Conservation (phyloP, 805 yeast genomes). For the Candida ovalis region DNA sequence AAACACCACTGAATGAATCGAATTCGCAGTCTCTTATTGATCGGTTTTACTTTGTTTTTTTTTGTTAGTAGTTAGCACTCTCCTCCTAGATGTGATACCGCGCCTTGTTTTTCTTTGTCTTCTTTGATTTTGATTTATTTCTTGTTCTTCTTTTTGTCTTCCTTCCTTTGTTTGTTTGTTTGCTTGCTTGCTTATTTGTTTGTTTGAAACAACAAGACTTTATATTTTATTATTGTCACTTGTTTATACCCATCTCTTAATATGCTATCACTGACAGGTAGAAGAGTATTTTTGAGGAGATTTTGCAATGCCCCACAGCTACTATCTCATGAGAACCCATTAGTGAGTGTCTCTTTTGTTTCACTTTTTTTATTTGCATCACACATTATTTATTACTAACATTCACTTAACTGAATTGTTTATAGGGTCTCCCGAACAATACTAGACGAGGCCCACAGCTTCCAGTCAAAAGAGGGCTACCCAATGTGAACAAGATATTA, state of each 20-base stretch:
- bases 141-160: neutral
- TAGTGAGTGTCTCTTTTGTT: conserved; percentile 37
- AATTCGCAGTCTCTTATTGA: neutral
- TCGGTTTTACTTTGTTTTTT: neutral
- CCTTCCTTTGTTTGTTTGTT: neutral
- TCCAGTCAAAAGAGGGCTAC: conserved; percentile 52
- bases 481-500: conserved; percentile 57
- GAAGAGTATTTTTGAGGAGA: neutral
- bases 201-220: no score
- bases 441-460: conserved; percentile 43
- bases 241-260: no score
- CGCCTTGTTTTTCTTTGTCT: neutral
- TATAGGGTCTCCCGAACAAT: conserved; percentile 41
- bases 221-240: neutral
- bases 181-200: neutral
- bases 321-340: conserved; percentile 46
- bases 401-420: neutral
- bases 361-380: neutral
- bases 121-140: neutral
- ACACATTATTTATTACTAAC: neutral
- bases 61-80: neutral
- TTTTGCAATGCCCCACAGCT: neutral
- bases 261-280: neutral
- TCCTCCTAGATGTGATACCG: neutral
- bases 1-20: no score